Conservation (phyloP, 495 filamentous ascomycete genomes). For the Hypoxylon intermedium region DNA sequence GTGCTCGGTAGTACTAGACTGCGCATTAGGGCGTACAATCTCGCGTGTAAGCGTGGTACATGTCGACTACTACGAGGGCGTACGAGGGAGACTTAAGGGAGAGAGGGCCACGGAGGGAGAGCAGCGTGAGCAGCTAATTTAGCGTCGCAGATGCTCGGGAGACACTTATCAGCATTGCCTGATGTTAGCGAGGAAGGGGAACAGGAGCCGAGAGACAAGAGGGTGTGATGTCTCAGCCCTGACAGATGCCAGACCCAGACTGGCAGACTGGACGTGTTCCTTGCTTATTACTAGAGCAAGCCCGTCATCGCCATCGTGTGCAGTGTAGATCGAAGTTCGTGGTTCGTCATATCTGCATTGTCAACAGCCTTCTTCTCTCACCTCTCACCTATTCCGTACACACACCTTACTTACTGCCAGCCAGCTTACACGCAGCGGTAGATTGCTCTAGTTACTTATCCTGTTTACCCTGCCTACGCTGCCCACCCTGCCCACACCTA, state of each 20-base stretch:
- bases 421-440: too few relatives aligned
- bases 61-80: background rate
- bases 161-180: background rate
- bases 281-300: too few relatives aligned
- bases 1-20: conserved; percentile 19
- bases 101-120: too few relatives aligned
- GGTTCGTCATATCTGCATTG: conserved; percentile 25
- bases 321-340: too few relatives aligned
- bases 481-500: conserved; percentile 19
- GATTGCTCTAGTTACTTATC: background rate
- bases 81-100: background rate
- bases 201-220: conserved; percentile 8
- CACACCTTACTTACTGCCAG: conserved; percentile 10
- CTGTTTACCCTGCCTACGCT: background rate
- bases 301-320: too few relatives aligned
- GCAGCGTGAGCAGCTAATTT: background rate
- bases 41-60: conserved; percentile 9
- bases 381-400: conserved; percentile 10
- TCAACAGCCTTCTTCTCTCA: conserved; percentile 10
- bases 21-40: background rate
- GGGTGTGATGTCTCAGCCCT: conserved; percentile 30
- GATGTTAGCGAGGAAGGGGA: conserved; percentile 14
- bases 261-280: too few relatives aligned
- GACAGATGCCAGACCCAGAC: conserved; percentile 14
- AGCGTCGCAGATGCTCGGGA: conserved; percentile 14